Percentiles rank a stretch among this genome's conserved stretches.
These are phyloP conservation scores for Eucalyptus erythrocorys DNA, from an alignment of 345 rosid genomes.

Conservation along the genomic window DNA sequence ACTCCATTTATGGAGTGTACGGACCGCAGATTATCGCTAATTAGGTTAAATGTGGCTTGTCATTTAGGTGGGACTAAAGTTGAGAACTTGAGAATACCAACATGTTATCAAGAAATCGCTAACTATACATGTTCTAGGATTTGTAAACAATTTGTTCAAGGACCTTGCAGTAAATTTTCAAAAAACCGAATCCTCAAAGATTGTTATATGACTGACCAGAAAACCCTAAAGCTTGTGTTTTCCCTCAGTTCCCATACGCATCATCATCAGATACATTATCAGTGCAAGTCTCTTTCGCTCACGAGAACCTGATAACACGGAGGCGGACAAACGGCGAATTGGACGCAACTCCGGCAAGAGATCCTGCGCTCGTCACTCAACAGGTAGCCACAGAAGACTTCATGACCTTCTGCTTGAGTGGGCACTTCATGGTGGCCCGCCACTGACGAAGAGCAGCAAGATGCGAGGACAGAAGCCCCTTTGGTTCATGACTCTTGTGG, in stretches of 20 bases:
- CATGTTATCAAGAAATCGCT: background rate
- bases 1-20: background rate
- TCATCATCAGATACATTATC: background rate
- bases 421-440: background rate
- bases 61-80: background rate
- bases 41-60: background rate
- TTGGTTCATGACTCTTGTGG: background rate
- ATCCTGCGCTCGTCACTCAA: background rate
- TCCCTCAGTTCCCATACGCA: background rate
- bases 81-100: background rate
- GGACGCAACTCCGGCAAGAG: background rate
- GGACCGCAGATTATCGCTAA: background rate
- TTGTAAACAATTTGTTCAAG: background rate
- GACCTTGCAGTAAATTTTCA: background rate
- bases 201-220: background rate
- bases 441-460: background rate
- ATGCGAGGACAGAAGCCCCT: background rate
- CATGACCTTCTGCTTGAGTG: background rate
- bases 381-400: background rate
- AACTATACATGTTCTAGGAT: background rate
- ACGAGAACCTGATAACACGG: background rate
- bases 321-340: background rate
- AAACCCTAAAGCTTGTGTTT: background rate
- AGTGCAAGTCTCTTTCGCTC: background rate
- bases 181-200: background rate